phyloP scores from a whole-genome alignment of 352 stramenopile genomes.

The Saprolegnia parasitica region DNA sequence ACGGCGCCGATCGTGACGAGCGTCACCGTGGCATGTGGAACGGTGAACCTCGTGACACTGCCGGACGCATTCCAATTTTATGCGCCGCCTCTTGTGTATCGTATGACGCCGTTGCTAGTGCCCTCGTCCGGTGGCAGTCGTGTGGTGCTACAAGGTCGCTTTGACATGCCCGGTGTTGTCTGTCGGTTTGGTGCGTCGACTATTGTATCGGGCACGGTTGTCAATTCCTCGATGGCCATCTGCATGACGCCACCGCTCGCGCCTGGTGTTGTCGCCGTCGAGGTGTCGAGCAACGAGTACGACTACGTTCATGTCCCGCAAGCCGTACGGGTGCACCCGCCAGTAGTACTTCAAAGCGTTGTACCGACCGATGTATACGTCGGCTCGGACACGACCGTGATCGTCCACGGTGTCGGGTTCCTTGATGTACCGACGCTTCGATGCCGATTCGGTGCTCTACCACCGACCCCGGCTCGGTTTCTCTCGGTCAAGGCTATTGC shows the following conservation, averaged over 20 bases:
- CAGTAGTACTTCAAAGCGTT: conserved; percentile 34
- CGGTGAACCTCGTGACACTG: conserved; percentile 31
- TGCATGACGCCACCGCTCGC: background rate
- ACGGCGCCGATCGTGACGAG: conserved; percentile 2
- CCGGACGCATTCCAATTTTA: conserved; percentile 38
- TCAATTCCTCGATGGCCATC: background rate
- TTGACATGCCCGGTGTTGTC: background rate
- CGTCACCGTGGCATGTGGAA: conserved; percentile 36
- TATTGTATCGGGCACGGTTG: background rate
- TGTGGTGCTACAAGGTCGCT: background rate
- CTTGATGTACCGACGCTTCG: conserved; percentile 28
- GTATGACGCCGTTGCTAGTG: background rate
- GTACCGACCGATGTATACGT: conserved; percentile 34
- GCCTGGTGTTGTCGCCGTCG: background rate
- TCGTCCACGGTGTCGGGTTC: conserved; percentile 31
- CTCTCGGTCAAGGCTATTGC: conserved; percentile 34
- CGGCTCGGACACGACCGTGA: conserved; percentile 32
- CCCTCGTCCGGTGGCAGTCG: background rate
- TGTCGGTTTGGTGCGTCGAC: conserved; percentile 7
- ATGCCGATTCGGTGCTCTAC: conserved; percentile 39
- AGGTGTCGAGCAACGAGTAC: conserved; percentile 27
- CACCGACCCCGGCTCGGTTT: conserved; percentile 26
- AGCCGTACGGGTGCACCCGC: conserved; percentile 33
- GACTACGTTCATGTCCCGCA: conserved; percentile 34
- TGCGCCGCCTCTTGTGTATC: background rate